Percentiles rank a stretch among this genome's conserved stretches.
These are phyloP conservation scores for Cardiospermum halicacabum DNA, from an alignment of 345 rosid genomes.

Conservation along the genomic window DNA sequence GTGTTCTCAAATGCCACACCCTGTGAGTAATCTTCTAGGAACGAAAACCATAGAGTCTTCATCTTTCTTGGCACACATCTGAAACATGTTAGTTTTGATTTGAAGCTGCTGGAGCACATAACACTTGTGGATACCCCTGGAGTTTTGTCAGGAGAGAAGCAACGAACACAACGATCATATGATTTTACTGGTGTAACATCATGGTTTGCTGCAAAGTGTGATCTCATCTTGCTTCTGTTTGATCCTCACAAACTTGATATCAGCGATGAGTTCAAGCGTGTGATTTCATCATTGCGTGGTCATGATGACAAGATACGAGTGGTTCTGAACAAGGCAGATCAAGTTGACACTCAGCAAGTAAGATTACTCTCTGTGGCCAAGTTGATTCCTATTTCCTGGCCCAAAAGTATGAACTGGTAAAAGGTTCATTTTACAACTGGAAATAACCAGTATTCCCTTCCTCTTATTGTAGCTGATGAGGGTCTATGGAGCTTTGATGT, in stretches of 20 bases:
- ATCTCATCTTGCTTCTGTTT: constrained; percentile 89
- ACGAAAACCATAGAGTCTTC: constrained; percentile 8
- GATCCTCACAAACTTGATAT: constrained; percentile 97
- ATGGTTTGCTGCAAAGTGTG: constrained; percentile 98
- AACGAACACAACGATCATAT: constrained; percentile 80
- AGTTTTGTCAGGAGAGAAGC: constrained; percentile 94
- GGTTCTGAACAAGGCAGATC: constrained; percentile 95
- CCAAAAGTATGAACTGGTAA: not conserved
- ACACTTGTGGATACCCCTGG: constrained; percentile 96
- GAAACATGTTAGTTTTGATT: constrained; percentile 11
- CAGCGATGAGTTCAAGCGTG: constrained; percentile 97
- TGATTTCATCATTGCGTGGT: constrained; percentile 86
- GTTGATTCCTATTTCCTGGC: constrained; percentile 5
- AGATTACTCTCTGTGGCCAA: constrained; percentile 11
- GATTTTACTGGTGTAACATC: constrained; percentile 93
- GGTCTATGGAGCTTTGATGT: constrained; percentile 97
- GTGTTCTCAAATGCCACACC: constrained; percentile 98
- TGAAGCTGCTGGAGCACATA: constrained; percentile 85
- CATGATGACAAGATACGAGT: constrained; percentile 97
- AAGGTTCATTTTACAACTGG: not conserved
- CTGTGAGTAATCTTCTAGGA: constrained; percentile 40
- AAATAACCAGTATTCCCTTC: constrained; percentile 6
- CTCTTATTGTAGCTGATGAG: constrained; percentile 73
- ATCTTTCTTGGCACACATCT: constrained; percentile 15
- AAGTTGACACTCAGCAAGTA: constrained; percentile 92